These are phyloP conservation scores for Lasiodiplodia sp. DNA, from an alignment of 2,329 filamentous ascomycete genomes.

Conservation along the genomic window DNA sequence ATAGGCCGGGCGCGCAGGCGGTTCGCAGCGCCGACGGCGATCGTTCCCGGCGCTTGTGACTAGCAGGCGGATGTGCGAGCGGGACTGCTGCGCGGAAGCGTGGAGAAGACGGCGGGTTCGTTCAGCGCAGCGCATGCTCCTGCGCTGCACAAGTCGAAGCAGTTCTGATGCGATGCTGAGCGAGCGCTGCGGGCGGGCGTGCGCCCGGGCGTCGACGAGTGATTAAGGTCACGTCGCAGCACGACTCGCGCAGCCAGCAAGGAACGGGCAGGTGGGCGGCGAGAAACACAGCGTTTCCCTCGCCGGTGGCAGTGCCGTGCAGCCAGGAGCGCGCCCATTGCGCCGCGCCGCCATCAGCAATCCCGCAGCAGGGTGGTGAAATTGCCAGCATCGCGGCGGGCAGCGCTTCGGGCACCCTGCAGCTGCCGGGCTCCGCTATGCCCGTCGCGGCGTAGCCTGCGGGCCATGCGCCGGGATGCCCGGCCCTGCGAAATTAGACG, in stretches of 20 bases:
- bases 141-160: not conserved
- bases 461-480: slow-evolving; percentile 19
- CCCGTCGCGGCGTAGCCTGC: slow-evolving; percentile 14
- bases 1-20: slow-evolving; percentile 23
- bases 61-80: not conserved
- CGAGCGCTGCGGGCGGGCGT: not conserved
- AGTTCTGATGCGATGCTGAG: slow-evolving; percentile 3
- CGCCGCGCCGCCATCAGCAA: slow-evolving; percentile 24
- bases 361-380: slow-evolving; percentile 8
- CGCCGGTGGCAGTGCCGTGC: slow-evolving; percentile 26
- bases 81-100: not conserved
- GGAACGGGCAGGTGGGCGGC: slow-evolving; percentile 26
- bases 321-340: slow-evolving; percentile 16
- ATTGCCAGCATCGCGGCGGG: slow-evolving; percentile 21
- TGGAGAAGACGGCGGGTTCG: slow-evolving; percentile 1
- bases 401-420: slow-evolving; percentile 27
- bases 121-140: slow-evolving; percentile 1
- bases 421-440: not conserved
- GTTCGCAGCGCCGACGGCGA: slow-evolving; percentile 26
- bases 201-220: slow-evolving; percentile 9
- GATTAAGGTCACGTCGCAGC: slow-evolving; percentile 27
- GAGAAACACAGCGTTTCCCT: slow-evolving; percentile 28
- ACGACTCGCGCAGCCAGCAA: slow-evolving; percentile 24
- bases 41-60: slow-evolving; percentile 28
- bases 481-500: slow-evolving; percentile 27